phyloP scores from a whole-genome alignment of 768 basidiomycete genomes.

The Cytidiella melzeri region DNA sequence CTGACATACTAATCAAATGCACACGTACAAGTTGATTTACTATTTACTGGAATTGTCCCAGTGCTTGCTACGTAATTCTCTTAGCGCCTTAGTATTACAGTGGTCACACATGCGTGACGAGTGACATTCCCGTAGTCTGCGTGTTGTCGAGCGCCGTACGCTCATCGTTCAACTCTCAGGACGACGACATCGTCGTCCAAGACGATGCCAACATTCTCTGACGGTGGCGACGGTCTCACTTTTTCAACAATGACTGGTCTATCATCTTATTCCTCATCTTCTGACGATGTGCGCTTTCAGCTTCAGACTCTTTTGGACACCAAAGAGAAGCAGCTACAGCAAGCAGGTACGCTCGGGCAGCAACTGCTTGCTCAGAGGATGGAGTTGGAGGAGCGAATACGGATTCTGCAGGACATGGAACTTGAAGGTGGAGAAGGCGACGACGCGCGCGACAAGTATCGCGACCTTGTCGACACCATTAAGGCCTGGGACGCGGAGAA shows the following conservation, averaged over 20 bases:
- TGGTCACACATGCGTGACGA: constrained; percentile 6
- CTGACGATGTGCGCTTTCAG: constrained; percentile 30
- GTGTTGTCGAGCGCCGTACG: constrained; percentile 6
- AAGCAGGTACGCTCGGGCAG: constrained; percentile 89
- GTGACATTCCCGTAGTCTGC: constrained; percentile 3
- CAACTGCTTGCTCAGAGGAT: constrained; percentile 90
- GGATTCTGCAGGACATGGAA: constrained; percentile 70
- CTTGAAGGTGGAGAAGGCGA: constrained; percentile 55
- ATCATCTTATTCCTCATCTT: constrained; percentile 14
- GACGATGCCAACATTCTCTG: constrained; percentile 29
- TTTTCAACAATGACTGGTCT: constrained; percentile 11
- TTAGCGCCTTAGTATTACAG: too few species aligned
- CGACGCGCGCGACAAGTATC: constrained; percentile 64
- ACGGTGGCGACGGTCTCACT: constrained; percentile 21
- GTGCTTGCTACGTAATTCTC: too few species aligned
- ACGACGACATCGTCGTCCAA: constrained; percentile 8
- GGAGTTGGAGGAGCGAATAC: constrained; percentile 85
- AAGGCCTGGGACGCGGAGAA: constrained; percentile 78
- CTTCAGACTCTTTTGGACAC: constrained; percentile 64
- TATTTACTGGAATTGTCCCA: too few species aligned
- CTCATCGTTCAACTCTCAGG: constrained; percentile 13
- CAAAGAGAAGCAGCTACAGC: constrained; percentile 90
- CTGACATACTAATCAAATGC: too few species aligned
- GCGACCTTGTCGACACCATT: constrained; percentile 71
- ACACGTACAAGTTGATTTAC: too few species aligned